These are phyloP conservation scores for Monosporozyma unispora DNA, from an alignment of 805 yeast species.

Conservation along the genomic window DNA sequence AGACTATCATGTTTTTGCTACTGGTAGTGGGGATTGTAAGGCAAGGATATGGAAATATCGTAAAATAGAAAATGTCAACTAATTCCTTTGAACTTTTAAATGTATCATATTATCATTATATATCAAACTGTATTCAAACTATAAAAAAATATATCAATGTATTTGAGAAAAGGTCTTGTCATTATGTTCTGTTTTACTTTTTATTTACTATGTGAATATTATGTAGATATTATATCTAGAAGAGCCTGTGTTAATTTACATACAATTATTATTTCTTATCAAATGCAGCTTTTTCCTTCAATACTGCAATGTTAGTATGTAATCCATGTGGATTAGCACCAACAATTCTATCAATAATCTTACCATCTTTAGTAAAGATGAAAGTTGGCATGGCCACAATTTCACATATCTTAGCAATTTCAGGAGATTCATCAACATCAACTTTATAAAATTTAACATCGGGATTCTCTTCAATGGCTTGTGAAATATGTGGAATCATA, in stretches of 20 bases:
- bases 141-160: not conserved
- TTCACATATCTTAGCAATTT: constrained; percentile 51
- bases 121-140: not conserved
- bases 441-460: constrained; percentile 54
- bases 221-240: not conserved
- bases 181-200: not conserved
- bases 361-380: constrained; percentile 51
- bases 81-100: not conserved
- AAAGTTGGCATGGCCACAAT: constrained; percentile 75
- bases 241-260: no score
- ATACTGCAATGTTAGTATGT: constrained; percentile 11
- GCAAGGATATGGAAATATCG: constrained; percentile 94
- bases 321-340: constrained; percentile 46
- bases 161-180: not conserved
- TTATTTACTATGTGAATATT: not conserved
- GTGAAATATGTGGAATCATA: constrained; percentile 49
- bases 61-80: constrained; percentile 4
- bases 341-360: constrained; percentile 45
- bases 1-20: constrained; percentile 75
- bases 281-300: constrained; percentile 1
- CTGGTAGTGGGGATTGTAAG: constrained; percentile 95
- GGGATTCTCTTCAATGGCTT: constrained; percentile 31
- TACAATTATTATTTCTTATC: not conserved
- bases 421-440: constrained; percentile 57
- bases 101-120: not conserved